Conservation (phyloP, 2,329 filamentous ascomycete genomes). For the Aspergillus novoparasiticus region DNA sequence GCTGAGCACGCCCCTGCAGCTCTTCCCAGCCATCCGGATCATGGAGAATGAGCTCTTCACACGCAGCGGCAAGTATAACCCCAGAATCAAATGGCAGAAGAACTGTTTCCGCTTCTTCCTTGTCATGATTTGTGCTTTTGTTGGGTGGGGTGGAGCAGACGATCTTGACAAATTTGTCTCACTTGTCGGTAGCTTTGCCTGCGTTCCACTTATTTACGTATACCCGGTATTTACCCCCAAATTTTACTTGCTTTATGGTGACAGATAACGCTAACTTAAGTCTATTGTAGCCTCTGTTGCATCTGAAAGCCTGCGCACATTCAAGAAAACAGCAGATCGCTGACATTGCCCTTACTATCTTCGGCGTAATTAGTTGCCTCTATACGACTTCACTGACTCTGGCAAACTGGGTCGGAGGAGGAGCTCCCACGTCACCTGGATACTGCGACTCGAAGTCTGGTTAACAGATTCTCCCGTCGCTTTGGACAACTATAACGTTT, state of each 20-base stretch:
- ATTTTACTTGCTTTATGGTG: not conserved
- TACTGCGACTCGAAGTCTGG: conserved; percentile 59
- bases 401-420: conserved; percentile 75
- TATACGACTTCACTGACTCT: conserved; percentile 90
- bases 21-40: conserved; percentile 97
- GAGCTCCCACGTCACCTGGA: conserved; percentile 56
- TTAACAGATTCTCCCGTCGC: conserved; percentile 1
- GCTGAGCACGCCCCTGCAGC: conserved; percentile 90
- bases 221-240: conserved; percentile 75
- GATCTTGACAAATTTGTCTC: conserved; percentile 97
- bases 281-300: conserved; percentile 74
- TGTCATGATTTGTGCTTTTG: conserved; percentile 79
- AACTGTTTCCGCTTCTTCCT: conserved; percentile 94
- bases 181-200: conserved; percentile 95
- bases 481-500: not conserved
- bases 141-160: conserved; percentile 90
- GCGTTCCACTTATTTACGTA: conserved; percentile 94
- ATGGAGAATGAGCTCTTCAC: conserved; percentile 94
- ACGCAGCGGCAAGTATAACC: conserved; percentile 94
- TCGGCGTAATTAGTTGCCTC: conserved; percentile 83
- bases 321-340: conserved; percentile 67
- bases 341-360: conserved; percentile 76
- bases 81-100: conserved; percentile 99
- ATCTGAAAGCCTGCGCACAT: conserved; percentile 77
- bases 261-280: conserved; percentile 10